Evolutionary conservation across 768 basidiomycete species (phyloP).

Genomic region (Naematelia aurantialba): DNA sequence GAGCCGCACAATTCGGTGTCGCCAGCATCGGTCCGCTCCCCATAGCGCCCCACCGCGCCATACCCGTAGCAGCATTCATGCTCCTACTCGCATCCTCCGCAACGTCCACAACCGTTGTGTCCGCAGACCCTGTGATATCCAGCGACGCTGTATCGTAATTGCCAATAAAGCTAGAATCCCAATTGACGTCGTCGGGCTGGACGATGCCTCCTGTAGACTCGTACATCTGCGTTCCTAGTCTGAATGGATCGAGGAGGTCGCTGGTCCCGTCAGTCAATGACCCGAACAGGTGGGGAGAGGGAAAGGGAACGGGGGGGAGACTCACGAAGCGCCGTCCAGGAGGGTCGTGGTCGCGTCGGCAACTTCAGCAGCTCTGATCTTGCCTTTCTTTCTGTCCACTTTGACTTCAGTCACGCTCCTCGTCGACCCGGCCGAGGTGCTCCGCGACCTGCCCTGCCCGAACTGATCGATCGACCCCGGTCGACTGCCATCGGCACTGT

Average conservation of each 20-base stretch:
- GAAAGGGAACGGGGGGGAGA: too few species aligned
- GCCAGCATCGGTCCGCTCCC: conserved; percentile 29
- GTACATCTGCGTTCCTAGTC: neutral
- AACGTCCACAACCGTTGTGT: neutral
- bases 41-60: conserved; percentile 1
- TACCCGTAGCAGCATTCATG: neutral
- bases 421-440: neutral
- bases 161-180: conserved; percentile 23
- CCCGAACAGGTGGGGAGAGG: too few species aligned
- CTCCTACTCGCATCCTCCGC: neutral
- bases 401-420: neutral
- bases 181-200: conserved; percentile 11
- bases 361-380: neutral
- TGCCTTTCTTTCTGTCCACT: neutral
- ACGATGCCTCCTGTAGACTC: neutral
- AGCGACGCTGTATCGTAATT: conserved; percentile 6
- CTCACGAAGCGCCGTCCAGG: neutral
- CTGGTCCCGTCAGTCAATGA: neutral
- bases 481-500: conserved; percentile 5
- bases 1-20: conserved; percentile 36
- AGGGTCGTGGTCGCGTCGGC: neutral
- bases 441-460: conserved; percentile 2
- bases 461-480: neutral
- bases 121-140: neutral
- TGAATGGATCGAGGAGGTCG: neutral